These are phyloP conservation scores for Myotisia sp. DNA, from an alignment of 2,329 filamentous ascomycete species.

Conservation along the genomic window DNA sequence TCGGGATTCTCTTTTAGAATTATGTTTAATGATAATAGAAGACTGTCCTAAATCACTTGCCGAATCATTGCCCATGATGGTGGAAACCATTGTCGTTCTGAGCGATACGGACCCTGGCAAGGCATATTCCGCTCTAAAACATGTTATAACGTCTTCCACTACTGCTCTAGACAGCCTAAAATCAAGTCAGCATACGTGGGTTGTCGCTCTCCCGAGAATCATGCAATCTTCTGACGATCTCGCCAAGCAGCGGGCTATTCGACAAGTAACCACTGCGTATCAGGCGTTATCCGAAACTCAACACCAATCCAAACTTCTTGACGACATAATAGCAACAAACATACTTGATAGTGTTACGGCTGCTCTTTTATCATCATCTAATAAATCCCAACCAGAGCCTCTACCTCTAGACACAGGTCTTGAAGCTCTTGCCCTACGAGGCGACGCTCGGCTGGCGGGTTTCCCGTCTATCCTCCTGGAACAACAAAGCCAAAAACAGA, in stretches of 20 bases:
- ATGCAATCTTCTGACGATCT: slow-evolving; percentile 75
- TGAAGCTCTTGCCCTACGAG: slow-evolving; percentile 18
- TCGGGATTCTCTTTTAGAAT: slow-evolving; percentile 47
- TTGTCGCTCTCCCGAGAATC: slow-evolving; percentile 60
- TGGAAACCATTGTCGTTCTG: slow-evolving; percentile 68
- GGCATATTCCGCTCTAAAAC: slow-evolving; percentile 35
- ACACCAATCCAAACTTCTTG: slow-evolving; percentile 50
- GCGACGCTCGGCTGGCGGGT: slow-evolving; percentile 14
- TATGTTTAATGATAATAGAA: slow-evolving; percentile 64
- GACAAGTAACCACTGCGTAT: slow-evolving; percentile 62
- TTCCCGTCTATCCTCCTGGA: slow-evolving; percentile 51
- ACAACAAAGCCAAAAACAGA: slow-evolving; percentile 52
- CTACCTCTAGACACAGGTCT: slow-evolving; percentile 13
- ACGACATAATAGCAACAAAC: slow-evolving; percentile 51
- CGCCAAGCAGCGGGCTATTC: slow-evolving; percentile 57
- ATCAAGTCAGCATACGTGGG: slow-evolving; percentile 63
- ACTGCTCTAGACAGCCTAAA: slow-evolving; percentile 50
- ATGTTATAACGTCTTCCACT: slow-evolving; percentile 49
- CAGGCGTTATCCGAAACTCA: slow-evolving; percentile 49
- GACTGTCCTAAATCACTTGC: slow-evolving; percentile 61
- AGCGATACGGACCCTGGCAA: slow-evolving; percentile 27
- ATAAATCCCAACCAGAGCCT: slow-evolving; percentile 18
- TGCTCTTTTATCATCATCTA: slow-evolving; percentile 28
- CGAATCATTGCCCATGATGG: slow-evolving; percentile 54
- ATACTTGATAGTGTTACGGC: slow-evolving; percentile 58